Evolutionary conservation across 2,329 filamentous ascomycete genomes (phyloP).

Genomic region (Colletotrichum truncatum): DNA sequence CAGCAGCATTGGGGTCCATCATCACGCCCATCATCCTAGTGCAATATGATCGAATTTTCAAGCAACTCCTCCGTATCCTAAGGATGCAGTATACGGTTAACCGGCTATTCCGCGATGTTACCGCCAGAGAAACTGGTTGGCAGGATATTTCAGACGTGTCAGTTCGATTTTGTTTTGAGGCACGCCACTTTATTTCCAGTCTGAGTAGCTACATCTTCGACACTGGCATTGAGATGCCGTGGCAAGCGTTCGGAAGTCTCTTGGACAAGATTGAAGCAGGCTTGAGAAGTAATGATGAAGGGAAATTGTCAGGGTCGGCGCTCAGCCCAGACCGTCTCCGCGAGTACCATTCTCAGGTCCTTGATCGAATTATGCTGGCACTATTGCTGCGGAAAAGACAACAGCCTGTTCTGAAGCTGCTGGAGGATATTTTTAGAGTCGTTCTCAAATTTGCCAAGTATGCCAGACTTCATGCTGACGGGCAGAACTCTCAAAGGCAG

Average conservation of each 20-base stretch:
- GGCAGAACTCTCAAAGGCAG: constrained; percentile 40
- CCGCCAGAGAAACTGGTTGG: constrained; percentile 45
- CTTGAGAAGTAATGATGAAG: constrained; percentile 54
- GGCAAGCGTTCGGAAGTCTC: constrained; percentile 74
- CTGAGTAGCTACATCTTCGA: constrained; percentile 84
- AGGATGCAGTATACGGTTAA: constrained; percentile 82
- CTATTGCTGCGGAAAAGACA: constrained; percentile 81
- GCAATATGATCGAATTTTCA: constrained; percentile 89
- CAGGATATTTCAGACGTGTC: constrained; percentile 46
- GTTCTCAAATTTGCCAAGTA: constrained; percentile 77
- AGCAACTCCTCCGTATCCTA: constrained; percentile 77
- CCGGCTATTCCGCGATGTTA: constrained; percentile 69
- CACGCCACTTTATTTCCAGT: constrained; percentile 80
- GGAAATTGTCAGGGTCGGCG: constrained; percentile 50
- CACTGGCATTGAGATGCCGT: constrained; percentile 76
- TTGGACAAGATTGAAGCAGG: constrained; percentile 70
- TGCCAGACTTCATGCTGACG: constrained; percentile 49
- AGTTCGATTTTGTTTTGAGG: constrained; percentile 76
- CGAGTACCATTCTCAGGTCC: constrained; percentile 74
- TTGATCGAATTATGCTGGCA: constrained; percentile 80
- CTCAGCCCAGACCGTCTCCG: constrained; percentile 74
- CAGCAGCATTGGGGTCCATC: constrained; percentile 74
- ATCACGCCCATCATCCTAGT: constrained; percentile 76
- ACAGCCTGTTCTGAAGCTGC: constrained; percentile 73
- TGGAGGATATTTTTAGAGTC: constrained; percentile 79